Evolutionary conservation across 306 rosid genomes (phyloP).

Genomic region (Sphenostylis stenocarpa): DNA sequence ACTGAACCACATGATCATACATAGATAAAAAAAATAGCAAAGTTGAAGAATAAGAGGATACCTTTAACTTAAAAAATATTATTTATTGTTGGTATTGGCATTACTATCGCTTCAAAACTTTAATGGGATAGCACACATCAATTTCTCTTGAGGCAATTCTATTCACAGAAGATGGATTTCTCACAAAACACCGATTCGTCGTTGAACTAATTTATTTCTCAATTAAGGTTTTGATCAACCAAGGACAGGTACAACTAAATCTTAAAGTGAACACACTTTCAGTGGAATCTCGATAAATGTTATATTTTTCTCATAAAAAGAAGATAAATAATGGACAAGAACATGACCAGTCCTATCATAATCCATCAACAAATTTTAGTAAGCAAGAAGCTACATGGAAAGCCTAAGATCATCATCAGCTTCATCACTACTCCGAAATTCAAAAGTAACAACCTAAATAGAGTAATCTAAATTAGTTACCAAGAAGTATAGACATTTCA

Average conservation of each 20-base stretch:
- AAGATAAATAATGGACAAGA: neutral
- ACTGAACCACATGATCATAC: slow-evolving; percentile 12
- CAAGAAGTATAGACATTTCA: neutral
- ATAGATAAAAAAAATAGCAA: slow-evolving; percentile 7
- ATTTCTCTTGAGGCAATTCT: neutral
- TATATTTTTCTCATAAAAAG: neutral
- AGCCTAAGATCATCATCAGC: neutral
- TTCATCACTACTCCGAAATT: neutral
- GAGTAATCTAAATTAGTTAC: neutral
- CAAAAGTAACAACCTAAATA: neutral
- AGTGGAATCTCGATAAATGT: neutral
- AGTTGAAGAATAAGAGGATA: neutral
- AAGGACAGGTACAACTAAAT: neutral
- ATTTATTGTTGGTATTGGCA: neutral
- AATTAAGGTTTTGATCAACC: neutral
- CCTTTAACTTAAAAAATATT: neutral
- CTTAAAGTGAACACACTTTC: neutral
- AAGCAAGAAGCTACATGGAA: neutral
- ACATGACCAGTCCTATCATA: neutral
- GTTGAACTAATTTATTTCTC: neutral
- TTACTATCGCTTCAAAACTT: neutral
- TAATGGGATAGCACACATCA: neutral
- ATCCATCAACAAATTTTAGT: neutral
- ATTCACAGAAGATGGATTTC: neutral
- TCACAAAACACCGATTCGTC: neutral